Conservation (phyloP, 2,329 filamentous ascomycete species). For the Fusarium sp. region DNA sequence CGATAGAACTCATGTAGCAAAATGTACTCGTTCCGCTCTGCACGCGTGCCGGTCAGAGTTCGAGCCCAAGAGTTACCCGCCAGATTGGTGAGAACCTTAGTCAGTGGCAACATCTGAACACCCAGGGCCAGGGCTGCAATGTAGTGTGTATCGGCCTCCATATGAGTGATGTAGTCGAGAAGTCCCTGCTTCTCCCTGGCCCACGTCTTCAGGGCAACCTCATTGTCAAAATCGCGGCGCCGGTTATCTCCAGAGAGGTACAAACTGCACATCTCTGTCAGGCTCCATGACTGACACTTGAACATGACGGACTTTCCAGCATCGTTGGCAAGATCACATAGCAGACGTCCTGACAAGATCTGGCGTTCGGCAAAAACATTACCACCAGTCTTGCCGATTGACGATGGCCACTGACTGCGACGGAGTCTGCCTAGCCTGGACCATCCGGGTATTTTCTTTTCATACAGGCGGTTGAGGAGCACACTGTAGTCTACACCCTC, state of each 20-base stretch:
- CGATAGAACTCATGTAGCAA: conserved; percentile 94
- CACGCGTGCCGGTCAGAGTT: conserved; percentile 93
- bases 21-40: conserved; percentile 99
- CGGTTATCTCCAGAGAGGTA: conserved; percentile 79
- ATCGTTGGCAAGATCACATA: conserved; percentile 96
- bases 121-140: conserved; percentile 89
- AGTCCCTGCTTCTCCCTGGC: conserved; percentile 80
- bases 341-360: conserved; percentile 84
- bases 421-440: conserved; percentile 90
- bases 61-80: conserved; percentile 98
- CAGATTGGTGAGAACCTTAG: conserved; percentile 94
- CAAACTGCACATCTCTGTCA: conserved; percentile 96
- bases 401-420: conserved; percentile 85
- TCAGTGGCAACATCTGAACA: conserved; percentile 91
- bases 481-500: conserved; percentile 97
- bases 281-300: conserved; percentile 97
- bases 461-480: conserved; percentile 83
- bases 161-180: conserved; percentile 93
- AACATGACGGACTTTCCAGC: conserved; percentile 97
- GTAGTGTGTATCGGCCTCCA: conserved; percentile 95
- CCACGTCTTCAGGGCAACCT: conserved; percentile 87
- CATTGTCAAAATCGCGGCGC: conserved; percentile 88
- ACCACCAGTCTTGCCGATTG: conserved; percentile 84
- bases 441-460: conserved; percentile 94
- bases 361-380: conserved; percentile 95